Evolutionary conservation across 2,329 filamentous ascomycete genomes (phyloP).

Genomic region (Colletotrichum theobromicola): DNA sequence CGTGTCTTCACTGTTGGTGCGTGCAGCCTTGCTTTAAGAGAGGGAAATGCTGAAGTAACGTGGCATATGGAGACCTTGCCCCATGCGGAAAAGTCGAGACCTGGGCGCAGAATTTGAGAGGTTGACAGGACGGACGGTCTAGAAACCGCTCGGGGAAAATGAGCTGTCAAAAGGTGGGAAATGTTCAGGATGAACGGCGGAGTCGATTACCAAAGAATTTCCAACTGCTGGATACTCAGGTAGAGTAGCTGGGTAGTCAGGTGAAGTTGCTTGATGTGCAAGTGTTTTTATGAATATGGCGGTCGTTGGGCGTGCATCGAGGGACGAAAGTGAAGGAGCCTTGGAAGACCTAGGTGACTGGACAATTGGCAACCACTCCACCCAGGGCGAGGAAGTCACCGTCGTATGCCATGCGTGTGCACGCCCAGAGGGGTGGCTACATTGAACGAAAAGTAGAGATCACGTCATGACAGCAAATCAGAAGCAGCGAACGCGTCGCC

Average conservation of each 20-base stretch:
- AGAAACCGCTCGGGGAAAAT: neutral
- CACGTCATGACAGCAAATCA: constrained; percentile 26
- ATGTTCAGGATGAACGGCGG: neutral
- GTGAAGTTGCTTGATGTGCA: neutral
- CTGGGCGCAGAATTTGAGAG: constrained; percentile 8
- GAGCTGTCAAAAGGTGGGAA: neutral
- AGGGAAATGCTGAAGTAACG: constrained; percentile 19
- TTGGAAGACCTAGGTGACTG: neutral
- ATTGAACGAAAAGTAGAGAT: neutral
- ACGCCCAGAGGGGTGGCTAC: neutral
- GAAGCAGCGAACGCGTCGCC: neutral
- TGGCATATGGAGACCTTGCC: constrained; percentile 21
- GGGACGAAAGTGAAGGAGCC: neutral
- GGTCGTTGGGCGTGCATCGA: neutral
- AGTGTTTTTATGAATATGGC: neutral
- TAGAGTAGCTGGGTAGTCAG: neutral
- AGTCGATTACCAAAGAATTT: neutral
- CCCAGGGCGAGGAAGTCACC: neutral
- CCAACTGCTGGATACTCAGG: neutral
- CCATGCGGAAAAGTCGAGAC: constrained; percentile 7
- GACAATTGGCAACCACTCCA: neutral
- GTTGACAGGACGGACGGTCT: constrained; percentile 6
- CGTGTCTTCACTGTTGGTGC: neutral
- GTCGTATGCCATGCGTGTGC: neutral
- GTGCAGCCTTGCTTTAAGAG: constrained; percentile 18